Evolutionary conservation across 2,329 filamentous ascomycete genomes (phyloP), one percentile per base, ranked within the genome.

Genomic region (Passalora sequoiae): DNA sequence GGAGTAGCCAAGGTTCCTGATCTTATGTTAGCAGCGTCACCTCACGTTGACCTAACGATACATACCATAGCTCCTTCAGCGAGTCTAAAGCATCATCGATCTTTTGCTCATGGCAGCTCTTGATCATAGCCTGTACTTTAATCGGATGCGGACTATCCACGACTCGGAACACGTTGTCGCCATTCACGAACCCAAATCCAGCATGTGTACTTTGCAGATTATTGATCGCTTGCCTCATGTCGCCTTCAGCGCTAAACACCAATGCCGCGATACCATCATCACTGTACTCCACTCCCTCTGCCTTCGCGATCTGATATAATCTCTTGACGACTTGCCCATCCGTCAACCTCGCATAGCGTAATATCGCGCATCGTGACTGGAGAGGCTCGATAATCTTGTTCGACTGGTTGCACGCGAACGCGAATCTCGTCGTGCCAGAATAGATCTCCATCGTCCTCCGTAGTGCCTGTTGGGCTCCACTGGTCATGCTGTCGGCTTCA

Each of bases 311-410:
- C 63, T 97, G 89, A 67, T 92, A 72, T 49, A 98, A 68, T 29
- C 92, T 80, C 71, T 91, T 89, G 39, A 96, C 88, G 19, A 98
- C 81, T 65, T 98, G 91, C 9, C 80, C 83, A 63, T 98, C 92
- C 2, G 91, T 96, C 54, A 98, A 75, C 44, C 91, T 84, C 22
- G 89, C 83, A 67, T 96, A 98, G 47, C 92, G 84, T 43, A 98
- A 77, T 62, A 98, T 97, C 15, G 92, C 92, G 65, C 92, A 98
- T 59, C 92, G 81, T 13, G 89, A 96, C 67, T 98, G 92, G 39
- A 98, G 75, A n/a, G 92, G 92, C 67, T 98, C 92, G 66, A 98
- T 98, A 63, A 98, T 97, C 70, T 97, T 98, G 73, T 97, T 98
- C 50, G 86, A 92, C 71, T 95, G 88, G 66, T 98, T 98, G 74